phyloP scores from a whole-genome alignment of 2,329 filamentous ascomycete genomes.

The Remersonia thermophila region DNA sequence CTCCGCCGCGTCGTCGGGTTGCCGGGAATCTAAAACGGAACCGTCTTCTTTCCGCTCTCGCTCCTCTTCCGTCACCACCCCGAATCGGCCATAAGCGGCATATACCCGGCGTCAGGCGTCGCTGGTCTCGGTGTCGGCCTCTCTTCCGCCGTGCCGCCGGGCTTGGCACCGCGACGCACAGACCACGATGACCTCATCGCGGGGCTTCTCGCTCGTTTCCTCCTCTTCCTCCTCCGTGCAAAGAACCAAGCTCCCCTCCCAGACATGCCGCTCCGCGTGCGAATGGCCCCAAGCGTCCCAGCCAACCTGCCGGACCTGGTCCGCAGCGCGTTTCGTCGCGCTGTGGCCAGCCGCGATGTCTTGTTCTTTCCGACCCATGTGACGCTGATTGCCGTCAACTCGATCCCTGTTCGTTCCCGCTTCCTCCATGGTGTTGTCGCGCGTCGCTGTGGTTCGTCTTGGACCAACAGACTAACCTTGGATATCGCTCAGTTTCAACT shows the following conservation, averaged over 20 bases:
- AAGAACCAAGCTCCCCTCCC: neutral
- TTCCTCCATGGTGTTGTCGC: neutral
- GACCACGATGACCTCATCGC: conserved; percentile 20
- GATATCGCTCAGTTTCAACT: conserved; percentile 50
- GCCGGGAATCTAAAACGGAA: conserved; percentile 37
- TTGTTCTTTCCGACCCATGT: conserved; percentile 44
- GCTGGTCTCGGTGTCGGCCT: neutral
- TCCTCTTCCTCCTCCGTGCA: conserved; percentile 4
- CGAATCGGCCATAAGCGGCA: no score
- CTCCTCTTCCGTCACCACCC: no score
- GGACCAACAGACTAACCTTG: neutral
- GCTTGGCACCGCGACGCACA: conserved; percentile 10
- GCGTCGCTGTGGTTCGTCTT: no score
- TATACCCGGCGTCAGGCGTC: no score
- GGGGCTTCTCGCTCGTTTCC: conserved; percentile 15
- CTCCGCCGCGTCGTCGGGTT: conserved; percentile 35
- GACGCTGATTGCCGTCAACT: conserved; percentile 31
- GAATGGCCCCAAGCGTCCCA: conserved; percentile 25
- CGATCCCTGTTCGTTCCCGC: conserved; percentile 30
- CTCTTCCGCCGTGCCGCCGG: neutral
- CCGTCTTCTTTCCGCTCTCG: no score
- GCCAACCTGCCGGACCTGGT: conserved; percentile 40
- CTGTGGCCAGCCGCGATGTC: conserved; percentile 35
- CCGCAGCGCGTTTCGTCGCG: conserved; percentile 34
- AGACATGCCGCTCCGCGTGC: no score